A percentile compares a stretch with the other conserved stretches of the same genome.
Conservation (phyloP, 768 basidiomycete genomes). For the Lanmaoa rubissima region DNA sequence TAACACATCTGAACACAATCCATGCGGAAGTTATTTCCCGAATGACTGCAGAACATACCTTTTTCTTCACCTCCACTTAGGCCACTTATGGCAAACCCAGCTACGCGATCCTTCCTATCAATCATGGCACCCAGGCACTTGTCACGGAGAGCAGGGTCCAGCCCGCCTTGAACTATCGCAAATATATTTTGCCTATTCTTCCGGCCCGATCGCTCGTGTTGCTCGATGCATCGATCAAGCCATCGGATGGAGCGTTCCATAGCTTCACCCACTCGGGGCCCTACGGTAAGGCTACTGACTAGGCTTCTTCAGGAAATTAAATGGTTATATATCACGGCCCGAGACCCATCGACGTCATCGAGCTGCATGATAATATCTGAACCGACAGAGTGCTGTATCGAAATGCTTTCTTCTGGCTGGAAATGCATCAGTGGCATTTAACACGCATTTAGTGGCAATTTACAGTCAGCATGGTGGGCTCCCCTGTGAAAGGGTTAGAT, state of each 20-base stretch:
- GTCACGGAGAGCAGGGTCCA: slow-evolving; percentile 68
- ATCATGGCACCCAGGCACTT: slow-evolving; percentile 82
- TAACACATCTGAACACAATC: no score
- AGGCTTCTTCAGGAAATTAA: slow-evolving; percentile 6
- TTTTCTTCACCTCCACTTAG: slow-evolving; percentile 91
- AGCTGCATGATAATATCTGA: slow-evolving; percentile 96
- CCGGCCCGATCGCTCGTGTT: slow-evolving; percentile 68
- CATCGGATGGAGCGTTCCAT: slow-evolving; percentile 88
- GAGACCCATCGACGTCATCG: slow-evolving; percentile 77
- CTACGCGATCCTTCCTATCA: slow-evolving; percentile 65
- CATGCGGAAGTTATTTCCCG: slow-evolving; percentile 3
- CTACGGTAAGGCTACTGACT: slow-evolving; percentile 81
- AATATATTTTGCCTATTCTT: slow-evolving; percentile 76
- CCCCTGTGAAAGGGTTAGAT: slow-evolving; percentile 80
- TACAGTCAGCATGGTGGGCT: slow-evolving; percentile 86
- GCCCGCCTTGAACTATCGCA: slow-evolving; percentile 88
- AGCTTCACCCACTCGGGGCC: slow-evolving; percentile 81
- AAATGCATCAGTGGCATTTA: slow-evolving; percentile 5
- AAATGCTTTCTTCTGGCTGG: slow-evolving; percentile 89
- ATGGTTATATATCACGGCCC: not conserved
- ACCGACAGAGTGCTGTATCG: slow-evolving; percentile 86
- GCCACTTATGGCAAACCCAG: slow-evolving; percentile 92
- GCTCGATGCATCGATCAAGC: slow-evolving; percentile 84
- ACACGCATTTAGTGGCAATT: slow-evolving; percentile 19
- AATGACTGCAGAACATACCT: slow-evolving; percentile 43